Evolutionary conservation across 371 early-diverging fungal genomes (phyloP).

Genomic region (Mucor irregularis): DNA sequence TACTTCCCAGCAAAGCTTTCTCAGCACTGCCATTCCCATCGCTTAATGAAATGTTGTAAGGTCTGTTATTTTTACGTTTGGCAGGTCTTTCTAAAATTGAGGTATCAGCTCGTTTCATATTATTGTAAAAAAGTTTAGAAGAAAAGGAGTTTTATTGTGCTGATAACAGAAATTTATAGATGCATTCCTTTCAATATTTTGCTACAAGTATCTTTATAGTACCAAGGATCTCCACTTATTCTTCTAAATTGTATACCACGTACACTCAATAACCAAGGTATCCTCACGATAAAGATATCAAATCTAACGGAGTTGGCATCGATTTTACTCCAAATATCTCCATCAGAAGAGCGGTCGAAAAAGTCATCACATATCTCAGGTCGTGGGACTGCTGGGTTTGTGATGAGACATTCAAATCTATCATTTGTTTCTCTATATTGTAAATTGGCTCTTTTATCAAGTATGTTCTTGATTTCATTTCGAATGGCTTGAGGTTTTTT

Average conservation of each 20-base stretch:
- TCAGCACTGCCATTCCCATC: background rate
- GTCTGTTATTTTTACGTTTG: background rate
- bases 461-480: slow-evolving; percentile 46
- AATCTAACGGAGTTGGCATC: slow-evolving; percentile 37
- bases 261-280: slow-evolving; percentile 64
- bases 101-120: background rate
- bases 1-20: background rate
- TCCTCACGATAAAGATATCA: slow-evolving; percentile 64
- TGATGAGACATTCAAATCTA: slow-evolving; percentile 55
- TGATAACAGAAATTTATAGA: too few species aligned
- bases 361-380: too few species aligned
- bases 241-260: slow-evolving; percentile 74
- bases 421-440: slow-evolving; percentile 58
- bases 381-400: too few species aligned
- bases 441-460: slow-evolving; percentile 40
- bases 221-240: slow-evolving; percentile 70
- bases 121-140: background rate
- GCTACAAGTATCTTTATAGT: slow-evolving; percentile 65
- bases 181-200: slow-evolving; percentile 56
- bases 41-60: background rate
- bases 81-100: background rate
- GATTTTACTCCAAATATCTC: background rate
- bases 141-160: slow-evolving; percentile 2
- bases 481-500: slow-evolving; percentile 60
- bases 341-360: too few species aligned